Evolutionary conservation across 2,329 filamentous ascomycete species (phyloP).

Genomic region (Aspergillus sp.): DNA sequence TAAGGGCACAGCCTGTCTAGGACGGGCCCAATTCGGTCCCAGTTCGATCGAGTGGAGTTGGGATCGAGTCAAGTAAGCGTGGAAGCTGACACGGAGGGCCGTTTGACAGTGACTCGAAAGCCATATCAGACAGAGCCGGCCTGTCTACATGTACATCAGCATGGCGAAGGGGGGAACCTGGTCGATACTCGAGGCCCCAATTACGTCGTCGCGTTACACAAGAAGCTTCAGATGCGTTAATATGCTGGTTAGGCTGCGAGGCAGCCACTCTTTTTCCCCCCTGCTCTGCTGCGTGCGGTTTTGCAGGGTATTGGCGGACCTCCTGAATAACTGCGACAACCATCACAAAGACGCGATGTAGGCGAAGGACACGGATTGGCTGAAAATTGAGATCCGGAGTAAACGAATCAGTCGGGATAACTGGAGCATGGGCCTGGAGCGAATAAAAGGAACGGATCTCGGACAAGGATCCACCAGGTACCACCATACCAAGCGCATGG

Average conservation of each 20-base stretch:
- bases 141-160: neutral
- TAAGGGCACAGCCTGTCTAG: constrained; percentile 14
- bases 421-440: neutral
- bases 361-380: constrained; percentile 4
- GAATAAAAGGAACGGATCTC: constrained; percentile 1
- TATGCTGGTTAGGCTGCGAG: neutral
- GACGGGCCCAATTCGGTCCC: constrained; percentile 4
- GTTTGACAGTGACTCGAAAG: constrained; percentile 7
- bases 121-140: neutral
- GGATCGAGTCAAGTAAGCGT: constrained; percentile 15
- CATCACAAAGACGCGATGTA: neutral
- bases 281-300: neutral
- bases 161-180: neutral
- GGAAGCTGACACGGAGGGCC: constrained; percentile 19
- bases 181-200: neutral
- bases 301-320: neutral
- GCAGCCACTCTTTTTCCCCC: neutral
- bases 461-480: constrained; percentile 9
- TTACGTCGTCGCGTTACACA: neutral
- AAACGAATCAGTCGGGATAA: constrained; percentile 4
- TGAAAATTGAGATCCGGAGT: constrained; percentile 2
- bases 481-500: constrained; percentile 13
- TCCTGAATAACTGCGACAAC: constrained; percentile 2
- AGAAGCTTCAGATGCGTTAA: neutral
- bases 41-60: constrained; percentile 14